Evolutionary conservation across 1,284 basidiomycete genomes (phyloP).

Genomic region (Wallemia mellicola): DNA sequence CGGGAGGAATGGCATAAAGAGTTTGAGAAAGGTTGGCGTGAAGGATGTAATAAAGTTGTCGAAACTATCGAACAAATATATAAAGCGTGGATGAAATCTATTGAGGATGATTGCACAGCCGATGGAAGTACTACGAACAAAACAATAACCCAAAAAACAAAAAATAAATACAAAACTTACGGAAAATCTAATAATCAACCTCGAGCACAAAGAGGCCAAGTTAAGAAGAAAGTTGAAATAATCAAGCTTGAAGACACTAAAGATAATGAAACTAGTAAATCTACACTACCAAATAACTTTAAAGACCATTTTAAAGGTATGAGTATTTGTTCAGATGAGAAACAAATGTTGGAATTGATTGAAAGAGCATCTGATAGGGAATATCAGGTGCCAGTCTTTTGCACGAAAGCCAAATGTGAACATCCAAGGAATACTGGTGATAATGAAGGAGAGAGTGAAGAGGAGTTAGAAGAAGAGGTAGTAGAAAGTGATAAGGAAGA

Average conservation of each 20-base stretch:
- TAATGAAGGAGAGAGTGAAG: neutral
- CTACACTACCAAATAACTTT: neutral
- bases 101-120: neutral
- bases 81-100: neutral
- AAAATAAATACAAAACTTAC: neutral
- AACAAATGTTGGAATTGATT: neutral
- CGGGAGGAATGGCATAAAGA: constrained; percentile 13
- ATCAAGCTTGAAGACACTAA: neutral
- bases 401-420: neutral
- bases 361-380: neutral
- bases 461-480: neutral
- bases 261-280: neutral
- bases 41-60: constrained; percentile 10
- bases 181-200: neutral
- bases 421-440: neutral
- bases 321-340: neutral
- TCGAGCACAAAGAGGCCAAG: neutral
- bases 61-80: neutral
- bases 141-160: neutral
- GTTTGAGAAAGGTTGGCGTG: constrained; percentile 16
- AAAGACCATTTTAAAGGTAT: neutral
- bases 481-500: no score
- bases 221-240: neutral
- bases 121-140: no score
- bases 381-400: neutral